A percentile compares a stretch with the other conserved stretches of the same genome.
Evolutionary conservation across 305 asterid genomes (phyloP).

Genomic region (Petunia hybrid): DNA sequence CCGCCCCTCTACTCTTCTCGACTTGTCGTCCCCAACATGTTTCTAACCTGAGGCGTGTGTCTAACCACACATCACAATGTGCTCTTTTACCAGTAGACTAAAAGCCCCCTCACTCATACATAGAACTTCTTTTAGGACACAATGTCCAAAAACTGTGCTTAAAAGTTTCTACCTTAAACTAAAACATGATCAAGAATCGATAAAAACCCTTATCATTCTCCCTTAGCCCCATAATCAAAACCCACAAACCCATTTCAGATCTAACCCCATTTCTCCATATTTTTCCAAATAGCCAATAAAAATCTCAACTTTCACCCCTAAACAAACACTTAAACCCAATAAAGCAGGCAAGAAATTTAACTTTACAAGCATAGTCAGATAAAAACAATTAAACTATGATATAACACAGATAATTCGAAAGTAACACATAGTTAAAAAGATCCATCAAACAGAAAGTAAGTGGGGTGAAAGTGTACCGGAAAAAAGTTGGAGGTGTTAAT

Average conservation of each 20-base stretch:
- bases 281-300: not conserved
- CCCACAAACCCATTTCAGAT: conserved; percentile 29
- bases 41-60: too few relatives aligned
- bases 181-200: not conserved
- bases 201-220: not conserved
- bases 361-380: too few relatives aligned
- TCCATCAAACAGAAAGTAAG: not conserved
- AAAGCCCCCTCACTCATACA: too few relatives aligned
- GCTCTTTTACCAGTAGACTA: too few relatives aligned
- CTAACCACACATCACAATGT: too few relatives aligned
- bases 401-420: too few relatives aligned
- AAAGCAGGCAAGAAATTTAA: not conserved
- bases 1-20: too few relatives aligned
- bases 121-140: not conserved
- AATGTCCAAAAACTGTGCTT: not conserved
- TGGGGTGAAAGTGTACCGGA: conserved; percentile 58
- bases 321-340: not conserved
- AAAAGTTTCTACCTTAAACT: not conserved
- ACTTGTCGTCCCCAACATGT: too few relatives aligned
- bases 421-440: too few relatives aligned
- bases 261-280: conserved; percentile 20
- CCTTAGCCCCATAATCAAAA: not conserved
- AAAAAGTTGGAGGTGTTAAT: conserved; percentile 73
- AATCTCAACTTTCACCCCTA: not conserved
- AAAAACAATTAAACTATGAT: too few relatives aligned